Percentiles rank a stretch among this genome's conserved stretches.
Evolutionary conservation across 1,284 basidiomycete species (phyloP).

Genomic region (Anthracocystis panici-leucophaei): DNA sequence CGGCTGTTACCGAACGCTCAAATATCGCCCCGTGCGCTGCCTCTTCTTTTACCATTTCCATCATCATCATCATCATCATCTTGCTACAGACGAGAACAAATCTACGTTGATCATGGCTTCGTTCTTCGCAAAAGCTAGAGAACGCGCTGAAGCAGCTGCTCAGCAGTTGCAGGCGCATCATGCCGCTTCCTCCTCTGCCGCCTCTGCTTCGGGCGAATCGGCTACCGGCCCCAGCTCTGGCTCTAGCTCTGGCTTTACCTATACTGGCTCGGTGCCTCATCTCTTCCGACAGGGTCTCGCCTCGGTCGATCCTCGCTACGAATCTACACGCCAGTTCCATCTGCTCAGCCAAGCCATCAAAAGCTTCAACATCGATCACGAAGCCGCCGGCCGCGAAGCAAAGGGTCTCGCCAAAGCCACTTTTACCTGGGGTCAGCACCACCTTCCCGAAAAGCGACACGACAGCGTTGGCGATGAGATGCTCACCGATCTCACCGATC

Average conservation of each 20-base stretch:
- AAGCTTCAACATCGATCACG: slow-evolving; percentile 59
- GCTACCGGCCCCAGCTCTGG: slow-evolving; percentile 14
- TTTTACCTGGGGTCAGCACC: slow-evolving; percentile 58
- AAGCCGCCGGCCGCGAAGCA: slow-evolving; percentile 54
- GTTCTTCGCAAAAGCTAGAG: slow-evolving; percentile 60
- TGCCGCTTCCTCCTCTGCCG: slow-evolving; percentile 23
- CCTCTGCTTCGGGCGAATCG: slow-evolving; percentile 8
- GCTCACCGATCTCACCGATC: slow-evolving; percentile 57
- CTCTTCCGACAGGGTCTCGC: slow-evolving; percentile 58
- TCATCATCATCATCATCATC: slow-evolving; percentile 7
- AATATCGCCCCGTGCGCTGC: neutral
- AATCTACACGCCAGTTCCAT: slow-evolving; percentile 57
- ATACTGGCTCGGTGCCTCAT: slow-evolving; percentile 59
- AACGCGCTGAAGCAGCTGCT: slow-evolving; percentile 61
- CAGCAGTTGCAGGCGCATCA: slow-evolving; percentile 54
- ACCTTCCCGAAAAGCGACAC: slow-evolving; percentile 52
- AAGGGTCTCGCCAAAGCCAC: slow-evolving; percentile 57
- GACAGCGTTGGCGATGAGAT: slow-evolving; percentile 58
- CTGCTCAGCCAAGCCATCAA: slow-evolving; percentile 59
- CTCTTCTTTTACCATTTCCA: neutral
- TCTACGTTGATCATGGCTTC: slow-evolving; percentile 40
- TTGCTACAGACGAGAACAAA: neutral
- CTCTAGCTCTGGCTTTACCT: slow-evolving; percentile 43
- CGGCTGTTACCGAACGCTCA: neutral
- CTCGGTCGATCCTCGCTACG: slow-evolving; percentile 61